phyloP scores from a whole-genome alignment of 495 filamentous ascomycete species.

The Aspergillus carlsbadensis region DNA sequence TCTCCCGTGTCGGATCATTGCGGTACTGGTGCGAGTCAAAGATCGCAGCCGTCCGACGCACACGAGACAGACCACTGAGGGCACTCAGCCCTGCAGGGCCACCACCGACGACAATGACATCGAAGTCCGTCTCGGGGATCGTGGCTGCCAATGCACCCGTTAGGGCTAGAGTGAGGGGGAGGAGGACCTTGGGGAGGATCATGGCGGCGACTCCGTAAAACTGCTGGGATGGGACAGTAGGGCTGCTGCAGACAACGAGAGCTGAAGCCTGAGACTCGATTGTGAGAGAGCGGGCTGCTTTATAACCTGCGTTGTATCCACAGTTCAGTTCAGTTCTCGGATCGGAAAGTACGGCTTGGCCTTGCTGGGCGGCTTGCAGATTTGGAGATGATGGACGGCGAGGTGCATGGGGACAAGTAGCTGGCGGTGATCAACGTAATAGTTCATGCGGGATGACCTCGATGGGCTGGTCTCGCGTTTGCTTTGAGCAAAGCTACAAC shows the following conservation, averaged over 20 bases:
- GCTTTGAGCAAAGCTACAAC: too few species aligned
- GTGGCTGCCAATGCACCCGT: slow-evolving; percentile 18
- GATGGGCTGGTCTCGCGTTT: too few species aligned
- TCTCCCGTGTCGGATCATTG: slow-evolving; percentile 52
- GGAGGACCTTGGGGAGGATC: slow-evolving; percentile 13
- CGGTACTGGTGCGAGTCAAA: slow-evolving; percentile 58
- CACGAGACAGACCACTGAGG: slow-evolving; percentile 54
- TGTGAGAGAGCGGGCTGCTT: too few species aligned
- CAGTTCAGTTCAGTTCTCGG: too few species aligned
- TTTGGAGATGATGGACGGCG: slow-evolving; percentile 3
- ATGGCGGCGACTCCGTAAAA: neutral
- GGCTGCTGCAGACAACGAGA: too few species aligned
- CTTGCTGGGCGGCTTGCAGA: neutral
- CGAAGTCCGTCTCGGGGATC: slow-evolving; percentile 26
- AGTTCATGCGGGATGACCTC: slow-evolving; percentile 16
- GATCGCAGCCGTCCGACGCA: slow-evolving; percentile 49
- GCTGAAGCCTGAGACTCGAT: too few species aligned
- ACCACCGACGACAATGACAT: slow-evolving; percentile 39
- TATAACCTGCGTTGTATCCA: too few species aligned
- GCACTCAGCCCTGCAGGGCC: slow-evolving; percentile 43
- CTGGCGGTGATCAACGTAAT: slow-evolving; percentile 9
- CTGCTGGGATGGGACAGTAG: neutral
- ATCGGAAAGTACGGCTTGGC: neutral
- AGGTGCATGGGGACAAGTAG: neutral
- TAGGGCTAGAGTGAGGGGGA: slow-evolving; percentile 8